These are phyloP conservation scores for Cucurbita argyrosperma DNA, from an alignment of 306 rosid genomes.

Conservation along the genomic window DNA sequence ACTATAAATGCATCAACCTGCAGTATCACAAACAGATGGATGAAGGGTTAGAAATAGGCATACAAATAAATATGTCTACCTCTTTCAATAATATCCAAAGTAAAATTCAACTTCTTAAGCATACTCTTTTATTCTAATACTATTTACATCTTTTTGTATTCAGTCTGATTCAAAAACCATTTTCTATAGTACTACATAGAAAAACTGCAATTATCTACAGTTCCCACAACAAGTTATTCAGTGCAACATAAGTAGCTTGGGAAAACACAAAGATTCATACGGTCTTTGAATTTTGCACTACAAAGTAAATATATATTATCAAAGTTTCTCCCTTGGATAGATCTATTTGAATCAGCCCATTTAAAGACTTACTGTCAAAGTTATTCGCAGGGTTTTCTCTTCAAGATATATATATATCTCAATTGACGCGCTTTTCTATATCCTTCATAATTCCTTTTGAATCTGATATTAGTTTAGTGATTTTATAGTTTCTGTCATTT, in stretches of 20 bases:
- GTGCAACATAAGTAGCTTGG: neutral
- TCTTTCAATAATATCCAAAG: neutral
- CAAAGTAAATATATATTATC: neutral
- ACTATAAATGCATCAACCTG: neutral
- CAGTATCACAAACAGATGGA: neutral
- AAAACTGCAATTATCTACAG: neutral
- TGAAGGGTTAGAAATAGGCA: neutral
- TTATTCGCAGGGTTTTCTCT: too few species aligned
- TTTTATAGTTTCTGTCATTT: too few species aligned
- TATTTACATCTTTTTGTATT: neutral
- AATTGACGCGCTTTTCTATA: too few species aligned
- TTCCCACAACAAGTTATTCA: neutral
- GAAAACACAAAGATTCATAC: neutral
- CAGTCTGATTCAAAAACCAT: neutral
- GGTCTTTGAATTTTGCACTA: neutral
- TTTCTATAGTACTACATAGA: neutral
- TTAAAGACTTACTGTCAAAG: too few species aligned
- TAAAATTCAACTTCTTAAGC: neutral
- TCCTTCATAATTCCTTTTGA: too few species aligned
- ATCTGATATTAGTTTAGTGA: too few species aligned
- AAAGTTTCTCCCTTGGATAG: too few species aligned
- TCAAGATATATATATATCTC: too few species aligned
- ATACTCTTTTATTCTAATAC: neutral
- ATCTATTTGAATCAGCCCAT: too few species aligned
- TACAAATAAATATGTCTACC: neutral